Evolutionary conservation across 768 basidiomycete genomes (phyloP).

Genomic region (Agrocybe chaxingu): DNA sequence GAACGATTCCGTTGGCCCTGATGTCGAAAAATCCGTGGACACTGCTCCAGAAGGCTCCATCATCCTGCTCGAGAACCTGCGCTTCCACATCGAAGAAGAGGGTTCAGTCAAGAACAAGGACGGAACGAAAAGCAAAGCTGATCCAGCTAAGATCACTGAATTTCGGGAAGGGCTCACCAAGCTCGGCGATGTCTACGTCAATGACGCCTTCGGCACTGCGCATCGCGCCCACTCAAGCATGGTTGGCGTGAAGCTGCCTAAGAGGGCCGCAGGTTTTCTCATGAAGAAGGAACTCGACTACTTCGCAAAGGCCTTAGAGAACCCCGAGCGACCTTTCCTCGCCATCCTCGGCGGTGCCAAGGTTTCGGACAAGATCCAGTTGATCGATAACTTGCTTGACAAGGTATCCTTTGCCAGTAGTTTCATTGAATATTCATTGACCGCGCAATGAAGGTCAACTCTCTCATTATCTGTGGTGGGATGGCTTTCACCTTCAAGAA

Average conservation of each 20-base stretch:
- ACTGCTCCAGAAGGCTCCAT: conserved; percentile 62
- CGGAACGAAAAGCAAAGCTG: conserved; percentile 93
- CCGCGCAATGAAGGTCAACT: conserved; percentile 67
- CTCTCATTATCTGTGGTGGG: conserved; percentile 93
- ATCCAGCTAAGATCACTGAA: conserved; percentile 69
- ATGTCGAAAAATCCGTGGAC: conserved; percentile 77
- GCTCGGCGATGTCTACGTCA: conserved; percentile 95
- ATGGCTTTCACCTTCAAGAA: conserved; percentile 99
- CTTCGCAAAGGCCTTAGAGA: conserved; percentile 96
- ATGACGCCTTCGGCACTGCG: conserved; percentile 98
- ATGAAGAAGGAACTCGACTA: conserved; percentile 99
- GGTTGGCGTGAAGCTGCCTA: conserved; percentile 92
- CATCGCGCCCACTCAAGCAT: conserved; percentile 98
- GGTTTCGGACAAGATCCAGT: conserved; percentile 97
- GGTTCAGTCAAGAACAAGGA: conserved; percentile 92
- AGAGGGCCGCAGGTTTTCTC: conserved; percentile 92
- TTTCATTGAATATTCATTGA: neutral
- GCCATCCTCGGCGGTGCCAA: conserved; percentile 98
- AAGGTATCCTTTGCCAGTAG: conserved; percentile 51
- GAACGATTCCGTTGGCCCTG: conserved; percentile 79
- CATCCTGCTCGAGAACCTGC: conserved; percentile 94
- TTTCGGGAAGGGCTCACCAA: conserved; percentile 88
- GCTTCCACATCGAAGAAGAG: conserved; percentile 98
- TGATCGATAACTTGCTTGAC: conserved; percentile 99
- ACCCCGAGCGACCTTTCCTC: conserved; percentile 92